Base-by-base conservation (phyloP, 2,329 filamentous ascomycete genomes). In the Aureobasidium sp. region DNA sequence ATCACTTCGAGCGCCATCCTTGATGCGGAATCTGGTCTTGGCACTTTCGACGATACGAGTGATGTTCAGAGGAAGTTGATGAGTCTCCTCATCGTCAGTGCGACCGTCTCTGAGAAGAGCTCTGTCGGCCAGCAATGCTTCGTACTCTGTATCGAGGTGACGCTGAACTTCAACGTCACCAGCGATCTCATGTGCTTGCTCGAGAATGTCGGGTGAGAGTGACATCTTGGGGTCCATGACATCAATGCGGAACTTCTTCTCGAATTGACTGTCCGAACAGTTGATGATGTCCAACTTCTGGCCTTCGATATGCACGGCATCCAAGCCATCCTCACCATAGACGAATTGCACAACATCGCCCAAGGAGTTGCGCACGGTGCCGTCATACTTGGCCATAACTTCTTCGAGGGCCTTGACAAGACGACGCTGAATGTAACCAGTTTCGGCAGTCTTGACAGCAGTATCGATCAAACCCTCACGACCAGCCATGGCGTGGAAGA, bases 401-500 rank as follows among this genome's bases (percentile, higher is more conserved):
- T 99, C 94, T 81, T 99, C 94, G 3, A 99, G 83, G 11, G 95
- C 95, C 78, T 99, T 99, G 71, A 99, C 94, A 49, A 99, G 83
- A 81, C 95, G 91, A 78, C 94, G 90, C 77, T 99, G 95, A 67
- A 99, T 99, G 75, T 99, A 99, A 77, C 94, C 94, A 62, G 95
- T 99, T 76, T 99, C 95, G 25, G 94, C 94, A 66, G 94, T 99
- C 83, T 99, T 99, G 77, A 99, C 95, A 67, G 94, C 94, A 58
- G 94, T 99, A 82, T 99, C 94, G 69, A 99, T 99, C 61, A 99
- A 82, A 96, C 94, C 94, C 78, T 99, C 94, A 80, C 94, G 87
- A 91, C 94, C 94, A 81, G 94, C 94, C 94, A 99, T 99, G 72
- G 94, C 94, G 83, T 99, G 94, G 83, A 99, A 99, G 80, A 97